Conservation (phyloP, 2,329 filamentous ascomycete species). For the Aspergillus novofumigatus region DNA sequence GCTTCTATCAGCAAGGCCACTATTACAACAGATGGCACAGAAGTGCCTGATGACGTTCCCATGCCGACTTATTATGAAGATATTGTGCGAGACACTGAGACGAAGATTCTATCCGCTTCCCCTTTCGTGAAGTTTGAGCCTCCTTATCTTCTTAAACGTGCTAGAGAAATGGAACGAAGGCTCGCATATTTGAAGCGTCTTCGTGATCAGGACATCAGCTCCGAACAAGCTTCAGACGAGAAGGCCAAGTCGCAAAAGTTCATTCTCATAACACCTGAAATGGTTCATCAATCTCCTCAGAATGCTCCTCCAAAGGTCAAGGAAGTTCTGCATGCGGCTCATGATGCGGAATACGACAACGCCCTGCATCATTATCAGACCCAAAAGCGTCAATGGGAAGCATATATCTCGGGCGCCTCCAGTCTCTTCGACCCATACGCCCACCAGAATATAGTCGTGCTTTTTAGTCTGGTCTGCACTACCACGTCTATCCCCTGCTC, state of each 20-base stretch:
- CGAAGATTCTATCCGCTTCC: conserved; percentile 88
- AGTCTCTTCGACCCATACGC: conserved; percentile 92
- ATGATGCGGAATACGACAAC: conserved; percentile 95
- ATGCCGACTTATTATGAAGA: conserved; percentile 93
- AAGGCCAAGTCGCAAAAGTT: conserved; percentile 68
- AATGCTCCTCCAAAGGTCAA: conserved; percentile 81
- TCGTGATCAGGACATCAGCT: conserved; percentile 61
- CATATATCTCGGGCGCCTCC: conserved; percentile 81
- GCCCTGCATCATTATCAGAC: conserved; percentile 90
- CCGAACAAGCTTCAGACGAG: conserved; percentile 51
- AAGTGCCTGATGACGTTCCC: conserved; percentile 71
- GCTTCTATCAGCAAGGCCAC: conserved; percentile 12
- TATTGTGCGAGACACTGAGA: conserved; percentile 89
- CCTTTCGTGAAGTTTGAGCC: conserved; percentile 95
- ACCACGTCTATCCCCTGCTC: conserved; percentile 89
- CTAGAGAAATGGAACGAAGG: conserved; percentile 82
- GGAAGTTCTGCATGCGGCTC: conserved; percentile 89
- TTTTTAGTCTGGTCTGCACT: conserved; percentile 92
- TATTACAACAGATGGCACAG: conserved; percentile 29
- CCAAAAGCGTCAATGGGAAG: conserved; percentile 94
- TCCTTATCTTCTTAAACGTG: conserved; percentile 87
- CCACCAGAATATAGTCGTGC: conserved; percentile 91
- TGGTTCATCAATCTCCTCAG: conserved; percentile 81
- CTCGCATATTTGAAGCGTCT: conserved; percentile 77
- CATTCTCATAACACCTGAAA: conserved; percentile 87